Evolutionary conservation across 1,139 yeast genomes (phyloP).

Genomic region (Petasospora rhodanensis): DNA sequence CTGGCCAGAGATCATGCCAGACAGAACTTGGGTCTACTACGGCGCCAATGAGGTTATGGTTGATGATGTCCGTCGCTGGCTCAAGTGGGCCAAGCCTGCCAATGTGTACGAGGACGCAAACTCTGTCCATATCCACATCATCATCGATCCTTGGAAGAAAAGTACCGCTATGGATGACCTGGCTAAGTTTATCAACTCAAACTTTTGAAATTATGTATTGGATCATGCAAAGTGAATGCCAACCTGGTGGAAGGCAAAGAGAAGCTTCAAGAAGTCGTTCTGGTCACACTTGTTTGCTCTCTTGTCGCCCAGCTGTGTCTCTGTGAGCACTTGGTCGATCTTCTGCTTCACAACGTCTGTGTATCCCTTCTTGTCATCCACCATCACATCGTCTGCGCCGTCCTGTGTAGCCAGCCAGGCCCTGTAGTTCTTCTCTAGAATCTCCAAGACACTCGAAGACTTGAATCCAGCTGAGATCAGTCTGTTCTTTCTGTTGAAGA

Average conservation of each 20-base stretch:
- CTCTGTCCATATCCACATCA: constrained; percentile 6
- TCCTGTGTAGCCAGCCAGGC: constrained; percentile 63
- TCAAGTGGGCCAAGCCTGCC: too few species aligned
- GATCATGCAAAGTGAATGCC: constrained; percentile 89
- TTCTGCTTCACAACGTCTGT: constrained; percentile 50
- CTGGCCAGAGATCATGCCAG: constrained; percentile 5
- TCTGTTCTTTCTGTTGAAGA: constrained; percentile 89
- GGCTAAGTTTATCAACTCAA: too few species aligned
- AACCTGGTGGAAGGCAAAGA: constrained; percentile 94
- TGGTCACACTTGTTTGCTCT: constrained; percentile 95
- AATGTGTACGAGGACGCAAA: constrained; percentile 3
- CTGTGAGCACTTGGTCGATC: constrained; percentile 62
- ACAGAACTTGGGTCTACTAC: constrained; percentile 4
- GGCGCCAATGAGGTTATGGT: constrained; percentile 7
- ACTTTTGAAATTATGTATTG: background rate
- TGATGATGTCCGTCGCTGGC: constrained; percentile 5
- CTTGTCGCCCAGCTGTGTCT: constrained; percentile 76
- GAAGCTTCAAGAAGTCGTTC: constrained; percentile 80
- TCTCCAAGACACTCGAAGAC: constrained; percentile 73
- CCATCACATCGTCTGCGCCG: constrained; percentile 30
- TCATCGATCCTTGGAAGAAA: constrained; percentile 6
- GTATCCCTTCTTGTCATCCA: constrained; percentile 30
- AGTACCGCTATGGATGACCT: too few species aligned
- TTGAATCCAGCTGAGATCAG: constrained; percentile 93
- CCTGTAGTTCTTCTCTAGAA: constrained; percentile 84